phyloP scores from a whole-genome alignment of 176 grass and related monocot genomes.

The Phoenix dactylifera region DNA sequence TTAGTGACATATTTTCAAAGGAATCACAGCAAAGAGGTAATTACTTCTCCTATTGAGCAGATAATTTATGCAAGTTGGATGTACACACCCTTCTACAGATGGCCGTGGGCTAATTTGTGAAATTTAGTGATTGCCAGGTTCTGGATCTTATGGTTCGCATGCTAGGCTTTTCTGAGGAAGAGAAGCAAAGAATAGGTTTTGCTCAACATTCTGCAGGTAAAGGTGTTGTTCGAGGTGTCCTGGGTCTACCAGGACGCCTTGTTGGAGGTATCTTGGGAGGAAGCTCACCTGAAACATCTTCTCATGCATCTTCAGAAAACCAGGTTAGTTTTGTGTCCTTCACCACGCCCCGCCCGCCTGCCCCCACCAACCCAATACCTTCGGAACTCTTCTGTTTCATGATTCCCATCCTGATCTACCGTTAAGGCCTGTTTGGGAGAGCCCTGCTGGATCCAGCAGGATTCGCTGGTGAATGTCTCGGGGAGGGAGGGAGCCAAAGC shows the following conservation, averaged over 20 bases:
- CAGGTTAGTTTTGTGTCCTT: slow-evolving; percentile 29
- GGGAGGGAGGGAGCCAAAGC: too few relatives aligned
- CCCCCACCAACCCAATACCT: too few relatives aligned
- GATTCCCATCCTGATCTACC: too few relatives aligned
- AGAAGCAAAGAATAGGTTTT: slow-evolving; percentile 79
- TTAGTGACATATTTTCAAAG: slow-evolving; percentile 89
- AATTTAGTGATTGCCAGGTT: slow-evolving; percentile 35
- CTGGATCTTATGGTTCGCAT: slow-evolving; percentile 89
- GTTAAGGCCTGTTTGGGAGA: too few relatives aligned
- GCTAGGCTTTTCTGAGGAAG: slow-evolving; percentile 95
- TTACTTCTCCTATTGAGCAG: too few relatives aligned
- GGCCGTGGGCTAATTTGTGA: neutral
- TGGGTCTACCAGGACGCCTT: slow-evolving; percentile 68
- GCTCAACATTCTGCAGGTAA: slow-evolving; percentile 68
- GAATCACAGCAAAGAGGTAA: slow-evolving; percentile 94
- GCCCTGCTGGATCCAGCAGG: too few relatives aligned
- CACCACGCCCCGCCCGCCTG: too few relatives aligned
- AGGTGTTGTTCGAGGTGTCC: slow-evolving; percentile 73
- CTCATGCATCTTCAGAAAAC: slow-evolving; percentile 43
- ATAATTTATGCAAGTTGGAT: too few relatives aligned
- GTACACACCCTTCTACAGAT: neutral
- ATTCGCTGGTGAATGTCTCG: too few relatives aligned
- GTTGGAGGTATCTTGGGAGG: slow-evolving; percentile 75
- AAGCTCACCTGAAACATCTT: slow-evolving; percentile 31
- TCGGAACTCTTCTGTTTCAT: too few relatives aligned